These are phyloP conservation scores for Teratosphaeria zuluensis DNA, from an alignment of 2,329 filamentous ascomycete species.

Conservation along the genomic window DNA sequence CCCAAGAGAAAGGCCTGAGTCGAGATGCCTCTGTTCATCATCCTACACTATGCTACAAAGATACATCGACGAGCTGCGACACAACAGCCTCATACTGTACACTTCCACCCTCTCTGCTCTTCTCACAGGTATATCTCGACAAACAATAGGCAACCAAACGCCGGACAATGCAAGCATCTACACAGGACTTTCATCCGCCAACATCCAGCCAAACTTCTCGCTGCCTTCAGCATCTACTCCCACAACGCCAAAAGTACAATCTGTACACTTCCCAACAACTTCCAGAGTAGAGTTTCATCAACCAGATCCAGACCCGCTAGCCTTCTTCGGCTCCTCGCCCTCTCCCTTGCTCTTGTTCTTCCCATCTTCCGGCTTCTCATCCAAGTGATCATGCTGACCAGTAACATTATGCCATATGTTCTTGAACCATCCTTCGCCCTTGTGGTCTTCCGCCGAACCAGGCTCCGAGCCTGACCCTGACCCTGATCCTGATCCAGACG, in stretches of 20 bases:
- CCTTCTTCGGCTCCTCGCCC: conserved; percentile 26
- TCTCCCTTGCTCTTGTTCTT: conserved; percentile 14
- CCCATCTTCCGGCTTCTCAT: conserved; percentile 8
- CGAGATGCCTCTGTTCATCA: neutral
- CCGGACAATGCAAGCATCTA: neutral
- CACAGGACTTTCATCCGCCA: neutral
- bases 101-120: neutral
- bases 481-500: neutral
- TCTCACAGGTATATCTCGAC: neutral
- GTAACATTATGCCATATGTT: conserved; percentile 87
- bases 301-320: conserved; percentile 24
- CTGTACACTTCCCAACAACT: neutral
- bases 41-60: neutral
- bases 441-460: conserved; percentile 44
- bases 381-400: conserved; percentile 47
- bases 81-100: neutral
- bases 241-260: neutral
- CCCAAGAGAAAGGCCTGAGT: neutral
- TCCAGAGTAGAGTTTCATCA: neutral
- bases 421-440: conserved; percentile 84
- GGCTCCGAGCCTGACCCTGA: neutral
- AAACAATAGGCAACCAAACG: neutral
- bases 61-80: neutral
- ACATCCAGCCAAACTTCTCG: neutral
- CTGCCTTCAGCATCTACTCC: neutral